A percentile compares a stretch with the other conserved stretches of the same genome.
Conservation (phyloP, 768 basidiomycete species). For the Psilocybe azurescens region DNA sequence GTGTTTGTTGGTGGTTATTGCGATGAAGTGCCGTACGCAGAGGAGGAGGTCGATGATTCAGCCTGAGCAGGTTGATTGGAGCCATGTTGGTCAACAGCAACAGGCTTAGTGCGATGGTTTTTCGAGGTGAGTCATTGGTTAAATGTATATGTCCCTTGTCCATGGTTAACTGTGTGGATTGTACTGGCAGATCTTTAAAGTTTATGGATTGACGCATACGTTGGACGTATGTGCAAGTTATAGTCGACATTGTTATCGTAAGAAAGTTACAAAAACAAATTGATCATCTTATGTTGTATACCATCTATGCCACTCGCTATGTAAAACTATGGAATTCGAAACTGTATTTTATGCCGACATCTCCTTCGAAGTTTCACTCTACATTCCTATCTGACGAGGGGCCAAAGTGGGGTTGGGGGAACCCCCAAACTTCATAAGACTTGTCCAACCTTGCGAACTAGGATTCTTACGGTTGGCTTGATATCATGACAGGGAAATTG, state of each 20-base stretch:
- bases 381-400: too few relatives aligned
- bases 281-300: neutral
- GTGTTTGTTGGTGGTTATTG: slow-evolving; percentile 21
- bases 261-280: neutral
- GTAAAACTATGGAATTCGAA: too few relatives aligned
- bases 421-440: too few relatives aligned
- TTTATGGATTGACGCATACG: neutral
- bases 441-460: too few relatives aligned
- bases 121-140: slow-evolving; percentile 1
- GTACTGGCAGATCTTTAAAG: too few relatives aligned
- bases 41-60: slow-evolving; percentile 23
- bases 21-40: slow-evolving; percentile 28
- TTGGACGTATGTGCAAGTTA: neutral
- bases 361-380: too few relatives aligned
- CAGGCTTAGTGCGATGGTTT: slow-evolving; percentile 6
- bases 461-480: too few relatives aligned
- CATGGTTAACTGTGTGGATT: too few relatives aligned
- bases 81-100: slow-evolving; percentile 12
- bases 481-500: too few relatives aligned
- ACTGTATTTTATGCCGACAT: too few relatives aligned
- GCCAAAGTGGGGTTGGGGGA: too few relatives aligned
- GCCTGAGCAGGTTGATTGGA: slow-evolving; percentile 24
- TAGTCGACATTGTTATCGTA: neutral
- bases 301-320: neutral
- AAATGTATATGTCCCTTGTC: too few relatives aligned